Base-by-base conservation (phyloP, 345 rosid genomes). In the Dipteronia dyeriana region DNA sequence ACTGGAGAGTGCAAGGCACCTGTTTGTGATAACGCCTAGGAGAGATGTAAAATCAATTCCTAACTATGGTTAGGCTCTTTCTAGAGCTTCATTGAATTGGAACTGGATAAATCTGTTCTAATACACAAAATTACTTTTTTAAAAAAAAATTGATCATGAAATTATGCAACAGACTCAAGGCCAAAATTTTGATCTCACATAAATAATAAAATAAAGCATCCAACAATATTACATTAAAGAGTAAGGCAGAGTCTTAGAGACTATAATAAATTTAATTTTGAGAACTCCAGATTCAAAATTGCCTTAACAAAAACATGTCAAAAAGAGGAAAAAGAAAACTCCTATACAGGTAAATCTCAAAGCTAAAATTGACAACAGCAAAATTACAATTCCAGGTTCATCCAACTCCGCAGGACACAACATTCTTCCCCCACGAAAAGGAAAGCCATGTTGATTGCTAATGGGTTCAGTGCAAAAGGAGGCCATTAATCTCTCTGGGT, bases 21-120 rank as follows among this genome's bases (percentile, higher is more conserved):
- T 83, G 78, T 82, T 79, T 73, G 80, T 53, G 68, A 73, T 73
- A 67, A 79, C 79, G 82, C 82, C 75, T 12, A 34, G 72, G 26
- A 76, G 78, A 69, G 85, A 79, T 73, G 80, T 82, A n/a, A 47
- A 47, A 47, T 47, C 14, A 13, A 12, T 47, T 13, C 53, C 53
- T 3, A 3, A 11, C 14, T 13, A 47, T 47, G 53, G 14, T 47
- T 47, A 47, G 53, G 16, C 53, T 47, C 16, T 47, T n/a, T 57
- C 20, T 0, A n/a, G 62, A 1, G 20, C 41, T 64, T 31, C 68
- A 23, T 25, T 16, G 41, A 64, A 31, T 29, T 64, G 39, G 43
- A 64, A 12, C 19, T 64, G n/a, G 43, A 57, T 12, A 57, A 59
- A 3, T 59, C 23, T 22, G 26, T 59, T 22, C 20, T 53, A 16